Evolutionary conservation across 2,329 filamentous ascomycete species (phyloP).

Genomic region (Capronia epimyces): DNA sequence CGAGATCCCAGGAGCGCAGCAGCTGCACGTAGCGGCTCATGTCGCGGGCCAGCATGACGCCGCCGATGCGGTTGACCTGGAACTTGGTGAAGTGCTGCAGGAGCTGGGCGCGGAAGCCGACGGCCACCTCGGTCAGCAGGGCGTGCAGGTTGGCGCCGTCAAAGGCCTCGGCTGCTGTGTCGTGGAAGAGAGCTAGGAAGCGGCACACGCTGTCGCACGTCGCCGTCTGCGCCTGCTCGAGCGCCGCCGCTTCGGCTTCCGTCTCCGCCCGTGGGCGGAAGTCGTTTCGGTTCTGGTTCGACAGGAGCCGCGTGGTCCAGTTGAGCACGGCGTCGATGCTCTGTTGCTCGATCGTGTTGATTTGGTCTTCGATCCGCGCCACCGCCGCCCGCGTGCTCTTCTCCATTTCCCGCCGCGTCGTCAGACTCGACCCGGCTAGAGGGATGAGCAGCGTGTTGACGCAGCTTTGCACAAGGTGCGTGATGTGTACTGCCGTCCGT

Average conservation of each 20-base stretch:
- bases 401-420: conserved; percentile 82
- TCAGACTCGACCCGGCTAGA: conserved; percentile 82
- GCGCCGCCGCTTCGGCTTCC: conserved; percentile 45
- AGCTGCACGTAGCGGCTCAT: conserved; percentile 88
- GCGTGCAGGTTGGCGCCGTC: conserved; percentile 77
- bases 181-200: conserved; percentile 67
- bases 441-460: conserved; percentile 86
- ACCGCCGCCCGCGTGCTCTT: conserved; percentile 70
- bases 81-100: conserved; percentile 95
- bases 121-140: conserved; percentile 76
- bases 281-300: conserved; percentile 78
- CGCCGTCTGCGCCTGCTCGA: conserved; percentile 76
- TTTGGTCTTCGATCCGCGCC: conserved; percentile 76
- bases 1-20: conserved; percentile 73
- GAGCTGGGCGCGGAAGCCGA: conserved; percentile 69
- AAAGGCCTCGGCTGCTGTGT: conserved; percentile 61
- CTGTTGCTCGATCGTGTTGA: conserved; percentile 63
- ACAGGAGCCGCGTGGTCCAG: conserved; percentile 67
- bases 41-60: conserved; percentile 92
- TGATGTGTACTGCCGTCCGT: conserved; percentile 76
- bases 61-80: conserved; percentile 84
- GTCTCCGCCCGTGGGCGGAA: conserved; percentile 82
- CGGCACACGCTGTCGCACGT: conserved; percentile 76
- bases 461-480: conserved; percentile 88
- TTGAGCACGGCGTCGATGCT: conserved; percentile 68